phyloP scores from a whole-genome alignment of 768 basidiomycete genomes.

The Mycena galopus region DNA sequence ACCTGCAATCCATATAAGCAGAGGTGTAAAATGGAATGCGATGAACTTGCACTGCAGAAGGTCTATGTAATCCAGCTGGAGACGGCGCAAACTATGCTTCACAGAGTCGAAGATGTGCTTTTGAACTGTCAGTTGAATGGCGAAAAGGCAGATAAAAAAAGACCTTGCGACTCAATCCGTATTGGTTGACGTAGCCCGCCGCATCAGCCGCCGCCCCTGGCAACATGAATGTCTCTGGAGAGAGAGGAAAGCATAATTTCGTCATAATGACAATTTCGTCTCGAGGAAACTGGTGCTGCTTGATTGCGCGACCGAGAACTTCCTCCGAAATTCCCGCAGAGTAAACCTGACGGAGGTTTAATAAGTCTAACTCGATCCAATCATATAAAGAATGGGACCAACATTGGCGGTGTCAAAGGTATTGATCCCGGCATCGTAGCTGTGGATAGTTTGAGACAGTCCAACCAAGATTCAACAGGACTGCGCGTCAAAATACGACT shows the following conservation, averaged over 20 bases:
- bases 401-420: no score
- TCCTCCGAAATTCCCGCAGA: slow-evolving; percentile 47
- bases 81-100: no score
- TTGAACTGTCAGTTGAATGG: not conserved
- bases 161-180: no score
- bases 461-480: no score
- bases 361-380: no score
- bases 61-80: slow-evolving; percentile 74
- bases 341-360: no score
- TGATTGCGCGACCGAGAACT: slow-evolving; percentile 55
- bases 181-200: slow-evolving; percentile 46
- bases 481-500: not conserved
- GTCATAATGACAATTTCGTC: slow-evolving; percentile 51
- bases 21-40: not conserved
- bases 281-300: slow-evolving; percentile 50
- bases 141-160: not conserved
- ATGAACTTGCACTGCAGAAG: slow-evolving; percentile 59
- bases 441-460: no score
- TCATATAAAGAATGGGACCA: no score
- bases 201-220: slow-evolving; percentile 51
- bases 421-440: no score
- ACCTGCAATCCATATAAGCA: slow-evolving; percentile 44
- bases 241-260: no score
- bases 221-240: slow-evolving; percentile 53
- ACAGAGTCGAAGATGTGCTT: slow-evolving; percentile 71